A percentile compares a stretch with the other conserved stretches of the same genome.
These are phyloP conservation scores for Phaeophleospora eucalypticola DNA, from an alignment of 2,329 filamentous ascomycete genomes.

Conservation along the genomic window DNA sequence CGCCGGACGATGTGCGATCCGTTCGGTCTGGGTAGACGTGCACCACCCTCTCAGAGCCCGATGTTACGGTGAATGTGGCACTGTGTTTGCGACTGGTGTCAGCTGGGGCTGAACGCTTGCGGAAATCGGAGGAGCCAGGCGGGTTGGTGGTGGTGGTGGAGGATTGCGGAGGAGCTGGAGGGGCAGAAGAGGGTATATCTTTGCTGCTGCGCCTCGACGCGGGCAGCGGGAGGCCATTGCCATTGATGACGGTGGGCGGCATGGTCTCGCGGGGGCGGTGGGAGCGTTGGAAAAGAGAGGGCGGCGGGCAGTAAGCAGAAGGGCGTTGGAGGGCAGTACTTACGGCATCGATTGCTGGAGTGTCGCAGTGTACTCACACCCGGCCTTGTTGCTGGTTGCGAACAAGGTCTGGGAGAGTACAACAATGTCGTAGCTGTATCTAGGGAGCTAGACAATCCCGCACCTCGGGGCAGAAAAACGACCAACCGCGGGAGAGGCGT, in stretches of 20 bases:
- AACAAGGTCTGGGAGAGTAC: slow-evolving; percentile 11
- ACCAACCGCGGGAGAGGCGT: slow-evolving; percentile 3
- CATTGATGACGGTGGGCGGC: slow-evolving; percentile 3
- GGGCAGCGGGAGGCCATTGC: slow-evolving; percentile 20
- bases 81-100: slow-evolving; percentile 18
- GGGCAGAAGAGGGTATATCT: slow-evolving; percentile 10
- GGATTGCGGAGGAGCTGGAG: background rate
- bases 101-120: slow-evolving; percentile 7
- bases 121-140: background rate
- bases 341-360: slow-evolving; percentile 23
- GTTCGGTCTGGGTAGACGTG: slow-evolving; percentile 21
- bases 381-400: slow-evolving; percentile 19
- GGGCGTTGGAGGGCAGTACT: slow-evolving; percentile 11
- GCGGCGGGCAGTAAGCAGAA: slow-evolving; percentile 3
- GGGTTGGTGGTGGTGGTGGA: background rate
- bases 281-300: slow-evolving; percentile 5
- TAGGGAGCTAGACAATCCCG: background rate
- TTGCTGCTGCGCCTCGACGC: slow-evolving; percentile 15
- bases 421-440: background rate
- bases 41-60: slow-evolving; percentile 23
- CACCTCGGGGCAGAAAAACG: slow-evolving; percentile 3
- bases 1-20: slow-evolving; percentile 26
- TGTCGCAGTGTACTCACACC: slow-evolving; percentile 19
- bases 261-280: background rate
- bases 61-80: slow-evolving; percentile 21